phyloP scores from a whole-genome alignment of 179 eudicot species.

The Silene noctiflora region DNA sequence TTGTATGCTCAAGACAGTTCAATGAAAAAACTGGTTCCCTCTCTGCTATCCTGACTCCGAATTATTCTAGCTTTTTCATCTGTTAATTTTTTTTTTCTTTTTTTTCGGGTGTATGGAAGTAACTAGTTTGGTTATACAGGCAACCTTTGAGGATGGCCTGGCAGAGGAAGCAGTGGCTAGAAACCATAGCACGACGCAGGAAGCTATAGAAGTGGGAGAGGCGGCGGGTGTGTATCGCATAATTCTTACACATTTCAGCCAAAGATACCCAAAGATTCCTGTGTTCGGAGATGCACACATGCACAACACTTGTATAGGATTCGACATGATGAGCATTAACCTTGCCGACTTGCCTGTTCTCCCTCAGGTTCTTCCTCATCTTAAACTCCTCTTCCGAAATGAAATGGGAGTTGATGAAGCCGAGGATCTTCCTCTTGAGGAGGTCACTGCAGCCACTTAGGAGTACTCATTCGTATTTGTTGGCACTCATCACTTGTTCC shows the following conservation, averaged over 20 bases:
- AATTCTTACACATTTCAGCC: constrained; percentile 95
- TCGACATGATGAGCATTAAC: constrained; percentile 92
- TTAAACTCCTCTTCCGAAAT: constrained; percentile 62
- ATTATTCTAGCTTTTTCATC: not conserved
- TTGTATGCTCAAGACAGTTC: too few relatives aligned
- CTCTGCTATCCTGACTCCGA: not conserved
- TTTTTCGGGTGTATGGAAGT: not conserved
- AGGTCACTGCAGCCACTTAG: not conserved
- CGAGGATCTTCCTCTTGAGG: not conserved
- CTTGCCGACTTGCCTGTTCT: constrained; percentile 72
- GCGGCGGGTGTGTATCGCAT: constrained; percentile 76
- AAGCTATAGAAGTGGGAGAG: constrained; percentile 79
- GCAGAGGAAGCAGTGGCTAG: constrained; percentile 72
- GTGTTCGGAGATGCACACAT: constrained; percentile 65
- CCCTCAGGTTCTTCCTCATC: constrained; percentile 71
- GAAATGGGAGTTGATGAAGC: constrained; percentile 49
- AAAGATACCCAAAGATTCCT: constrained; percentile 92
- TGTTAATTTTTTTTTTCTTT: not conserved
- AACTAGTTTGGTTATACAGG: constrained; percentile 48
- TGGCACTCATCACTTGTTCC: constrained; percentile 3
- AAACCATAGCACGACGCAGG: constrained; percentile 91
- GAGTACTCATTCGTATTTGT: not conserved
- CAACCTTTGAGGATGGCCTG: constrained; percentile 88
- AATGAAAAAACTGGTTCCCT: too few relatives aligned
- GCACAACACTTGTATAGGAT: constrained; percentile 82